Conservation (phyloP, 108 stramenopile genomes). For the Hondaea fermentalgiana region DNA sequence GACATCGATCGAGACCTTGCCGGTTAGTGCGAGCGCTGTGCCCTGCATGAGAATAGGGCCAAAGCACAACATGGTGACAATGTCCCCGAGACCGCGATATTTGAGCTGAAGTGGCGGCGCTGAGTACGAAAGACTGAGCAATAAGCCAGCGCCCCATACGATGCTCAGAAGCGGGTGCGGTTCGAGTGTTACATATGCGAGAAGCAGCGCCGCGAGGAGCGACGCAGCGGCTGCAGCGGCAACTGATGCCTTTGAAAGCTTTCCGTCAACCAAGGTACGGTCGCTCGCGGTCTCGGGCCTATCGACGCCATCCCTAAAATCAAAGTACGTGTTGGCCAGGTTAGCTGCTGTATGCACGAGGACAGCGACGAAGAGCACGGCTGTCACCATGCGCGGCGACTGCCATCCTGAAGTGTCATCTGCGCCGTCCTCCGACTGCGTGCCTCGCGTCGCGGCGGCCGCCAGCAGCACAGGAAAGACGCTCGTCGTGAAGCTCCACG, state of each 20-base stretch:
- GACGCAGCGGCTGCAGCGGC: neutral
- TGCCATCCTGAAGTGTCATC: neutral
- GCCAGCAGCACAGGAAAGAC: conserved; percentile 37
- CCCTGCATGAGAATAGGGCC: conserved; percentile 20
- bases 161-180: neutral
- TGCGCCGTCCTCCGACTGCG: neutral
- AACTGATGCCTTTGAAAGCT: neutral
- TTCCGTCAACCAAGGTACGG: conserved; percentile 12
- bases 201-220: neutral
- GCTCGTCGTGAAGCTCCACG: conserved; percentile 40
- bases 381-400: neutral
- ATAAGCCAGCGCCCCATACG: neutral
- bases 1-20: neutral
- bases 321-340: conserved; percentile 39
- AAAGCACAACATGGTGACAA: conserved; percentile 24
- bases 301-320: conserved; percentile 36
- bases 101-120: conserved; percentile 23
- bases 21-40: conserved; percentile 27
- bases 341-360: conserved; percentile 36
- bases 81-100: conserved; percentile 23
- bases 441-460: conserved; percentile 12
- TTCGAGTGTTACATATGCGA: neutral
- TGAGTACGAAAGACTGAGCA: conserved; percentile 25
- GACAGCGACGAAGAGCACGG: conserved; percentile 23
- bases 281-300: conserved; percentile 21